A percentile compares a stretch with the other conserved stretches of the same genome.
Evolutionary conservation across 192 early-diverging fungal genomes (phyloP).

Genomic region (Coemansia reversa): DNA sequence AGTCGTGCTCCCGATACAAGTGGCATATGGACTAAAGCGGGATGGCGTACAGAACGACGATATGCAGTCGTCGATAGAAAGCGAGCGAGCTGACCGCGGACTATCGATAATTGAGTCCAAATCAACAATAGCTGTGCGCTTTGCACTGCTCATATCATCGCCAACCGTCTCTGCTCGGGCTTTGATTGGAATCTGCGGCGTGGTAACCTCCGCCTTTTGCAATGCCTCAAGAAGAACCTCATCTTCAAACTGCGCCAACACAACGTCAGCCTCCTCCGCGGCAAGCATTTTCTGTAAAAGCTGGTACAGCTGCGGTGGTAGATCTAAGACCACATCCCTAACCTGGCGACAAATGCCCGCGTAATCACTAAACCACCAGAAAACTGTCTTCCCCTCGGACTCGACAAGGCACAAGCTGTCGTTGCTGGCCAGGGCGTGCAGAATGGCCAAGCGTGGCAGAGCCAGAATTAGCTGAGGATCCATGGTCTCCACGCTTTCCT

Average conservation of each 20-base stretch:
- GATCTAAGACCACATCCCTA: conserved; percentile 3
- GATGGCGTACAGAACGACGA: conserved; percentile 33
- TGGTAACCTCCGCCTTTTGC: background rate
- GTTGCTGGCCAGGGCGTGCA: conserved; percentile 57
- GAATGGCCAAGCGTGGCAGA: conserved; percentile 61
- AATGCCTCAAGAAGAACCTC: conserved; percentile 7
- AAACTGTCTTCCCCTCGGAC: conserved; percentile 43
- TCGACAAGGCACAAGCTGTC: conserved; percentile 60
- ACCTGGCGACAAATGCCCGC: conserved; percentile 27
- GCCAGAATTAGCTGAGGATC: conserved; percentile 62
- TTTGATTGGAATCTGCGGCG: background rate
- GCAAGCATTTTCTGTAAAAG: conserved; percentile 41
- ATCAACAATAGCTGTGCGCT: conserved; percentile 13
- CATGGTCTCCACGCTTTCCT: conserved; percentile 55
- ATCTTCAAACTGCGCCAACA: conserved; percentile 17
- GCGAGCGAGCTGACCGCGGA: conserved; percentile 42
- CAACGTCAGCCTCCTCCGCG: conserved; percentile 42
- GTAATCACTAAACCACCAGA: conserved; percentile 66
- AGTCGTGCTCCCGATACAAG: conserved; percentile 2
- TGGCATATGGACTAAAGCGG: conserved; percentile 8
- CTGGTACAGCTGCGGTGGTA: conserved; percentile 15
- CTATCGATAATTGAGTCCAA: conserved; percentile 49
- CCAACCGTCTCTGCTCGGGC: conserved; percentile 8
- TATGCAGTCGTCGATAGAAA: conserved; percentile 52
- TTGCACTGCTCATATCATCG: conserved; percentile 5